Percentiles rank a stretch among this genome's conserved stretches.
phyloP scores from a whole-genome alignment of 768 basidiomycete species.

The Pholiota molesta region DNA sequence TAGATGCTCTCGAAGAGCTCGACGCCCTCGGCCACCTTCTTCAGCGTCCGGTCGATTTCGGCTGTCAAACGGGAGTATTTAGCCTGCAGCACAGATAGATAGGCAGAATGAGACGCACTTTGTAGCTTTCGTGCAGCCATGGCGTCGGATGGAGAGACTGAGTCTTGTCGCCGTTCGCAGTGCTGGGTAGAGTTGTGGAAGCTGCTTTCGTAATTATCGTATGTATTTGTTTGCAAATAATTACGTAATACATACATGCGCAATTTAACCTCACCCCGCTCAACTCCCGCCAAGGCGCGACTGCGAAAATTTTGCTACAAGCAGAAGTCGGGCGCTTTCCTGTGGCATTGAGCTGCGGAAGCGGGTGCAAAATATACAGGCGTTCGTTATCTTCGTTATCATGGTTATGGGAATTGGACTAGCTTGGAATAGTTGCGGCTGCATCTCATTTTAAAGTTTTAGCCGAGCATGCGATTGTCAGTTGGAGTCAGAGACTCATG shows the following conservation, averaged over 20 bases:
- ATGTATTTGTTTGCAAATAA: conserved; percentile 29
- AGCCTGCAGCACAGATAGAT: conserved; percentile 5
- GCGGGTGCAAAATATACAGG: neutral
- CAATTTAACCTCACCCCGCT: neutral
- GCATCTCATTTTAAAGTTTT: neutral
- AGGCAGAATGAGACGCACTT: conserved; percentile 47
- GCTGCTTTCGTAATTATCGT: conserved; percentile 13
- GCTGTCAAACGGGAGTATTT: conserved; percentile 48
- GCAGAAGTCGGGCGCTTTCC: no score
- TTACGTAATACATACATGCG: conserved; percentile 6
- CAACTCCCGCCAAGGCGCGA: neutral
- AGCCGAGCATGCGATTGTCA: neutral
- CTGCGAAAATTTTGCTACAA: neutral
- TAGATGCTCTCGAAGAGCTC: conserved; percentile 95
- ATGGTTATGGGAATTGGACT: neutral
- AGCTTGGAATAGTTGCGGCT: neutral
- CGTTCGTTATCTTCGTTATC: neutral
- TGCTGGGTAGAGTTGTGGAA: conserved; percentile 14
- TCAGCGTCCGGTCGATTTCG: conserved; percentile 98
- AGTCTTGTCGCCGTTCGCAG: conserved; percentile 16
- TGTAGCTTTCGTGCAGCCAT: conserved; percentile 94
- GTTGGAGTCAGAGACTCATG: neutral
- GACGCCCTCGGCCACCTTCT: conserved; percentile 95
- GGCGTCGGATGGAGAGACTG: conserved; percentile 27
- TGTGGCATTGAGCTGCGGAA: neutral